Evolutionary conservation across 768 basidiomycete genomes (phyloP).

Genomic region (Coprinopsis marcescibilis): DNA sequence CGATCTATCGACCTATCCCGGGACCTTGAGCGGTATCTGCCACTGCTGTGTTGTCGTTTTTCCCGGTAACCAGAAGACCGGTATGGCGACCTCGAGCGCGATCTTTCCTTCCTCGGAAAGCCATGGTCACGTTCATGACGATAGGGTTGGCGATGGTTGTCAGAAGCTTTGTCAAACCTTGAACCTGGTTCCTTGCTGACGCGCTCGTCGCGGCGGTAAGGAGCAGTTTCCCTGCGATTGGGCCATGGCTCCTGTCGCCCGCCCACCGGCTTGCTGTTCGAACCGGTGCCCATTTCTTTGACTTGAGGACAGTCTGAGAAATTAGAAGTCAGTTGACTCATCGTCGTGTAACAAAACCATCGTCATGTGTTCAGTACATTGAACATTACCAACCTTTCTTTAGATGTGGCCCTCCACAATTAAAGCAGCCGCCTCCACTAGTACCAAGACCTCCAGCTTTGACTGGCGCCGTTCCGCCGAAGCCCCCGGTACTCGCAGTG

Average conservation of each 20-base stretch:
- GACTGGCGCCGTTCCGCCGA: slow-evolving; percentile 52
- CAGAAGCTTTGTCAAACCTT: too few species aligned
- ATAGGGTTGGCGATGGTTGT: too few species aligned
- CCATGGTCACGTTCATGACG: too few species aligned
- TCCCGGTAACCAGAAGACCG: slow-evolving; percentile 14
- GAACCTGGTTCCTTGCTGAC: too few species aligned
- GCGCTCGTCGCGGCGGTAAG: slow-evolving; percentile 6
- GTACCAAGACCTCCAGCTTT: slow-evolving; percentile 51
- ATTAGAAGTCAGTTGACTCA: not conserved
- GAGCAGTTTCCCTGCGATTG: slow-evolving; percentile 9
- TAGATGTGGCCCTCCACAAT: slow-evolving; percentile 90
- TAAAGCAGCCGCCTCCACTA: slow-evolving; percentile 75
- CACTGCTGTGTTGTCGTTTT: slow-evolving; percentile 21
- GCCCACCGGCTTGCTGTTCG: slow-evolving; percentile 16
- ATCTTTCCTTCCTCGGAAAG: too few species aligned
- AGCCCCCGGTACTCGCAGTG: slow-evolving; percentile 54
- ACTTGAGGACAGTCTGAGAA: slow-evolving; percentile 27
- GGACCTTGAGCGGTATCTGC: slow-evolving; percentile 22
- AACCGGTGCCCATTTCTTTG: slow-evolving; percentile 21
- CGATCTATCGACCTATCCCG: slow-evolving; percentile 23
- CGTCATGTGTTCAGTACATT: too few species aligned
- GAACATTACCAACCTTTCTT: slow-evolving; percentile 62
- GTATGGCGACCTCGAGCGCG: slow-evolving; percentile 6
- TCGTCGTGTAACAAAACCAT: not conserved
- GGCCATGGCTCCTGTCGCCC: not conserved